These are phyloP conservation scores for Trichoderma aggressivum DNA, from an alignment of 2,329 filamentous ascomycete genomes.

Conservation along the genomic window DNA sequence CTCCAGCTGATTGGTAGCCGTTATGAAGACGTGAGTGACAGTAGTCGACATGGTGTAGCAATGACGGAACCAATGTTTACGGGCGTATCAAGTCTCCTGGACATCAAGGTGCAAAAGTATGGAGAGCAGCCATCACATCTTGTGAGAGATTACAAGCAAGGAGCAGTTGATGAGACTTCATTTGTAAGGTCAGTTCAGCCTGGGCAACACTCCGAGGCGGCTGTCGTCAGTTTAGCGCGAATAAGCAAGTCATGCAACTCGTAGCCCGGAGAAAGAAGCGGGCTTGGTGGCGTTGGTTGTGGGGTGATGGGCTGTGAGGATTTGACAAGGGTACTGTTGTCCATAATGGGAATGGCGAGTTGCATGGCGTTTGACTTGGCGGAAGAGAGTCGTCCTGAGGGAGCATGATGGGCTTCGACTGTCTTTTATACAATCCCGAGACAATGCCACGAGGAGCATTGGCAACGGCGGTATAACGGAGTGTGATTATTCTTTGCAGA, in stretches of 20 bases:
- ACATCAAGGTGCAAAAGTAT: not conserved
- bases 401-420: not conserved
- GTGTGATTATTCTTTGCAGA: not conserved
- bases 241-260: not conserved
- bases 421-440: not conserved
- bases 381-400: not conserved
- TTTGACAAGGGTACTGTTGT: slow-evolving; percentile 4
- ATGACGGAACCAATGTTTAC: not conserved
- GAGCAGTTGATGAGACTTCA: not conserved
- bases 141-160: not conserved
- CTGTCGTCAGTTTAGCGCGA: not conserved
- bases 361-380: not conserved
- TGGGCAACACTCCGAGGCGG: not conserved
- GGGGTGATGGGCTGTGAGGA: not conserved
- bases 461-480: too few relatives aligned
- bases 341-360: not conserved
- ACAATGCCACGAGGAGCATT: not conserved
- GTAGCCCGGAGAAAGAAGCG: not conserved
- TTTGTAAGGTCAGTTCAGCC: not conserved
- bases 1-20: slow-evolving; percentile 1
- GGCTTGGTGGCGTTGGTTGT: not conserved
- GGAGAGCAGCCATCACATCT: not conserved
- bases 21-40: slow-evolving; percentile 6
- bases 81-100: not conserved
- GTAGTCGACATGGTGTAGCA: not conserved